Evolutionary conservation across 345 rosid species (phyloP).

Genomic region (Gossypium turneri): DNA sequence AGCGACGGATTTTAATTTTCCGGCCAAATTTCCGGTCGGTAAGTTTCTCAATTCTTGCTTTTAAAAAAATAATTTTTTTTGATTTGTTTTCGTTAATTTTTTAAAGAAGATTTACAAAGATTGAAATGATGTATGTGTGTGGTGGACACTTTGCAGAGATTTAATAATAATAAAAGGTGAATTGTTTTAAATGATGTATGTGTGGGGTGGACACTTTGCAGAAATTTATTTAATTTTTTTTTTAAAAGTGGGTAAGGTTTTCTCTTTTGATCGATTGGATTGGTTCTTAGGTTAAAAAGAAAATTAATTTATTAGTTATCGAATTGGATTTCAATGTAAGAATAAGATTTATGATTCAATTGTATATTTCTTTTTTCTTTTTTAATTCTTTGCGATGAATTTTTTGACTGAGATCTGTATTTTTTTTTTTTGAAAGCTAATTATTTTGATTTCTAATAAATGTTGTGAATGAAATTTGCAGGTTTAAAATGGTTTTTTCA

Average conservation of each 20-base stretch:
- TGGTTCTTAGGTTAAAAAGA: no score
- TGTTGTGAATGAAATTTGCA: conserved; percentile 16
- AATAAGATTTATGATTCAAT: no score
- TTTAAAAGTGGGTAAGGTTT: neutral
- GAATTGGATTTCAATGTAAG: no score
- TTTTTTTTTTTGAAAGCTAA: conserved; percentile 5
- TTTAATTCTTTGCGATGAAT: neutral
- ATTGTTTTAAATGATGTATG: neutral
- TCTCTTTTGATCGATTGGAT: neutral
- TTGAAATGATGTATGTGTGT: no score
- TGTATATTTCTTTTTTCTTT: neutral
- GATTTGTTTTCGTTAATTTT: no score
- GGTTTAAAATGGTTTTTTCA: conserved; percentile 22
- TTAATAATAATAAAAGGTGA: no score
- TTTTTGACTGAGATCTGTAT: neutral
- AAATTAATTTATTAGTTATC: no score
- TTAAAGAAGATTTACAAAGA: no score
- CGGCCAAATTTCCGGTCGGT: conserved; percentile 8
- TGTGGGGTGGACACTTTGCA: neutral
- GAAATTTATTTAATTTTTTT: neutral
- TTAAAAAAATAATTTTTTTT: no score
- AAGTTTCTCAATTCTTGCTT: neutral
- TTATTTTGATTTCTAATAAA: conserved; percentile 7
- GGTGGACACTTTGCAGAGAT: no score
- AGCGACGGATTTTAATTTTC: neutral